Evolutionary conservation across 805 yeast species (phyloP), one percentile per base, ranked within the genome.

Genomic region (Tetrapisispora pingtungensis): DNA sequence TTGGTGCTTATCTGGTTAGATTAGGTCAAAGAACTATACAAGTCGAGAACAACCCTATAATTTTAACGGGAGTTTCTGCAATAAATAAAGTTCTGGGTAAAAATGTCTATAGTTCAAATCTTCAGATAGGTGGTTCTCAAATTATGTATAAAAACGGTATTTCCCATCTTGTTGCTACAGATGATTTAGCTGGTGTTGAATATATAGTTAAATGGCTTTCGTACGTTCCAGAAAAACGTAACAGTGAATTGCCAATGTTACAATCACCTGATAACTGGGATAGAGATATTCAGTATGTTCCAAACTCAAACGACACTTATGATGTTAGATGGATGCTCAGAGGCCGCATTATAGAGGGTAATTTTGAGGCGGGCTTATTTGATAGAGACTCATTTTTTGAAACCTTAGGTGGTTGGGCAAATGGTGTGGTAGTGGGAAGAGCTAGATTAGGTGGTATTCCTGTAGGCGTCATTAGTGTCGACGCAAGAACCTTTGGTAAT

Each of bases 391-490:
- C 97, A 7, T 93, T 93, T 84, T 89, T 81, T 63, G 99, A 93
- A 69, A 88, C 97, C 10, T 75, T 93, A 46, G 80, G 89, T 27
- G 99, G 98, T 28, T 93, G 99, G 99, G 98, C 99, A 41, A 82
- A 78, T 59, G 96, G 97, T 72, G 97, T 94, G 50, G 96, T 90
- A 56, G 95, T 90, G 52, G 99, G 99, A 59, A 83, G 99, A 70
- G 98, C 98, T 24, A 82, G 98, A 64, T 73, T 93, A 44, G 98
- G 98, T 56, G 99, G 99, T 73, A 88, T 93, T 57, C 98, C 98
- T 54, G 76, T 93, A 62, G 99, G 98, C 74, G 94, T 93, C 40
- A 87, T 93, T 67, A 96, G 84, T 56, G 98, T 93, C 54, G 98
- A 93, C 68, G 84, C 93, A 19, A 78, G 93, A 59, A 73, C 81